phyloP scores from a whole-genome alignment of 257 asterid genomes.

The Phtheirospermum japonicum region DNA sequence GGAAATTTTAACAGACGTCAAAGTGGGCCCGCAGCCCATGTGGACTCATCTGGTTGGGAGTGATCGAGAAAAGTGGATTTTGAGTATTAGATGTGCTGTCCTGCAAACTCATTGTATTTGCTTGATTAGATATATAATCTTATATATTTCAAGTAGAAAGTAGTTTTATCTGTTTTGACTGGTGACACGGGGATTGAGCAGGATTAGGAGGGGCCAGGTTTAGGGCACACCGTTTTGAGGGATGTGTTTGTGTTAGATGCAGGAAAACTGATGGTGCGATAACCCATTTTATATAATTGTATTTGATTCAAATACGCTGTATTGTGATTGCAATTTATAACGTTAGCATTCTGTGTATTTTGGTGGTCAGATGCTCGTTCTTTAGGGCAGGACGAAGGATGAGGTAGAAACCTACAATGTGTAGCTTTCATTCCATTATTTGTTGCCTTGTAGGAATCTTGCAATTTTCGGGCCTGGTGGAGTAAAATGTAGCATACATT shows the following conservation, averaged over 20 bases:
- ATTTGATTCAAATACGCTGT: too few relatives aligned
- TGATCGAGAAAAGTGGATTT: constrained; percentile 36
- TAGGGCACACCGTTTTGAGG: constrained; percentile 34
- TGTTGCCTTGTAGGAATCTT: too few relatives aligned
- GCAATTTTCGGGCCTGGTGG: too few relatives aligned
- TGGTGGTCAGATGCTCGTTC: too few relatives aligned
- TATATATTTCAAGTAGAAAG: constrained; percentile 26
- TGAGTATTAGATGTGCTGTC: constrained; percentile 28
- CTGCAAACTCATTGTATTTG: constrained; percentile 30
- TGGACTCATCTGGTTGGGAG: constrained; percentile 38
- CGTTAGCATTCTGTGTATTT: too few relatives aligned
- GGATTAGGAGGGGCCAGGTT: constrained; percentile 30
- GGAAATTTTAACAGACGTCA: constrained; percentile 55
- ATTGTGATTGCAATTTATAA: too few relatives aligned
- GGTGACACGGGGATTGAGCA: constrained; percentile 43
- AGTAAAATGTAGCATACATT: too few relatives aligned
- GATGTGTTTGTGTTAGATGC: constrained; percentile 24
- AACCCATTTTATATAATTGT: constrained; percentile 33
- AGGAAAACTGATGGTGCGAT: not conserved
- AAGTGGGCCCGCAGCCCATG: constrained; percentile 39
- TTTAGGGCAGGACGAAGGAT: too few relatives aligned
- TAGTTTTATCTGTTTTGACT: constrained; percentile 29
- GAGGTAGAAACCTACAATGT: too few relatives aligned
- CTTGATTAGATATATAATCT: constrained; percentile 29
- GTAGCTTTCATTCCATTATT: too few relatives aligned